Evolutionary conservation across 495 filamentous ascomycete species (phyloP).

Genomic region (Aspergillus campestris): DNA sequence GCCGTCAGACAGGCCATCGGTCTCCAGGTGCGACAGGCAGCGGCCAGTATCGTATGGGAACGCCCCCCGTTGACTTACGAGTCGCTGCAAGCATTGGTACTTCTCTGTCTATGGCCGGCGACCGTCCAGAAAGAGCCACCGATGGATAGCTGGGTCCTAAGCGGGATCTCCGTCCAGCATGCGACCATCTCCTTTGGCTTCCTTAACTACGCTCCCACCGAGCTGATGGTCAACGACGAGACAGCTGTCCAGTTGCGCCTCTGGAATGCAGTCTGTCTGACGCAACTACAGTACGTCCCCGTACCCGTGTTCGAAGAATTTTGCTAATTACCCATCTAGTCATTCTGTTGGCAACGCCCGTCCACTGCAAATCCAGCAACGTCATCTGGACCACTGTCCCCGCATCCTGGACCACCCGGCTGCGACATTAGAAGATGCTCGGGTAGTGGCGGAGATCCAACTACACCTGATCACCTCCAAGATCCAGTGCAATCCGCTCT

Average conservation of each 20-base stretch:
- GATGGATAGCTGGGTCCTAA: conserved; percentile 37
- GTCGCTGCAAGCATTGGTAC: conserved; percentile 27
- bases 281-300: conserved; percentile 30
- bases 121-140: conserved; percentile 28
- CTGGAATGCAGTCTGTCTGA: conserved; percentile 33
- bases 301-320: neutral
- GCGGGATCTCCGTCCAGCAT: conserved; percentile 36
- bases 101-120: conserved; percentile 31
- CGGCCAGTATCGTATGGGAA: conserved; percentile 27
- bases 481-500: conserved; percentile 21
- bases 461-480: conserved; percentile 25
- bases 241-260: conserved; percentile 27
- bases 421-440: conserved; percentile 27
- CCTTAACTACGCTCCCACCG: conserved; percentile 16
- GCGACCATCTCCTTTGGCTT: conserved; percentile 28
- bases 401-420: conserved; percentile 27
- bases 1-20: conserved; percentile 26
- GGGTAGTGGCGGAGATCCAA: conserved; percentile 32
- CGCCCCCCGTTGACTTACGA: conserved; percentile 27
- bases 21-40: conserved; percentile 28
- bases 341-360: conserved; percentile 32
- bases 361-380: conserved; percentile 24
- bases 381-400: conserved; percentile 28
- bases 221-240: conserved; percentile 21
- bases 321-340: conserved; percentile 10